Evolutionary conservation across 805 yeast species (phyloP).

Genomic region (Saccharomycopsis fodiens): DNA sequence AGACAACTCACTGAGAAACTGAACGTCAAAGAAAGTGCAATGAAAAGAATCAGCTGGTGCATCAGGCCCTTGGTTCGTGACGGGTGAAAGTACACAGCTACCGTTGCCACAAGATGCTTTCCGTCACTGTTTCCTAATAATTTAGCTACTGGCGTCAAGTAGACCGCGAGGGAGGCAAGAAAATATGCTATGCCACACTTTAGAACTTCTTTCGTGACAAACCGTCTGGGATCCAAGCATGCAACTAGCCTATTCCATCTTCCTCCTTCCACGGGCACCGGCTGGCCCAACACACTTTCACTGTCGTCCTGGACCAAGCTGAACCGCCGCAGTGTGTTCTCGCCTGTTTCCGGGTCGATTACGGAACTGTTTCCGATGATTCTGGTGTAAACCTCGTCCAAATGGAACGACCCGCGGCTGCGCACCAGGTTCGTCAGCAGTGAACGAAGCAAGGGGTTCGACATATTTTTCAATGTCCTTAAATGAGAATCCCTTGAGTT

Average conservation of each 20-base stretch:
- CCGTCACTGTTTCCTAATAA: conserved; percentile 60
- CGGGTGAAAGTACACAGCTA: conserved; percentile 80
- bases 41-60: conserved; percentile 66
- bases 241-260: conserved; percentile 3
- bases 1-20: conserved; percentile 44
- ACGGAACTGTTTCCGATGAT: conserved; percentile 28
- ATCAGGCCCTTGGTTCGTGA: conserved; percentile 72
- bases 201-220: conserved; percentile 29
- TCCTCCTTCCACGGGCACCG: neutral
- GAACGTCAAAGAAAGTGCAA: conserved; percentile 43
- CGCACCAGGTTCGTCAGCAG: no score
- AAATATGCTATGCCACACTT: conserved; percentile 73
- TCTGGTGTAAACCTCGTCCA: conserved; percentile 22
- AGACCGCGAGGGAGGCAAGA: conserved; percentile 67
- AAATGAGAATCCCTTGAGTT: no score
- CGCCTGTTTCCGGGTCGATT: conserved; percentile 40
- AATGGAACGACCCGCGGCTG: no score
- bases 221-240: conserved; percentile 17
- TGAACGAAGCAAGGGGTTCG: no score
- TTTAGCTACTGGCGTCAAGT: conserved; percentile 40
- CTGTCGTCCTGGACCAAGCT: neutral
- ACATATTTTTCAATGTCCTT: no score
- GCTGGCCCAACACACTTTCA: neutral
- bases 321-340: conserved; percentile 22
- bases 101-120: conserved; percentile 76